Percentiles rank a stretch among this genome's conserved stretches.
phyloP scores from a whole-genome alignment of 176 grass and related monocot species.

The Urochloa ruziziensis region DNA sequence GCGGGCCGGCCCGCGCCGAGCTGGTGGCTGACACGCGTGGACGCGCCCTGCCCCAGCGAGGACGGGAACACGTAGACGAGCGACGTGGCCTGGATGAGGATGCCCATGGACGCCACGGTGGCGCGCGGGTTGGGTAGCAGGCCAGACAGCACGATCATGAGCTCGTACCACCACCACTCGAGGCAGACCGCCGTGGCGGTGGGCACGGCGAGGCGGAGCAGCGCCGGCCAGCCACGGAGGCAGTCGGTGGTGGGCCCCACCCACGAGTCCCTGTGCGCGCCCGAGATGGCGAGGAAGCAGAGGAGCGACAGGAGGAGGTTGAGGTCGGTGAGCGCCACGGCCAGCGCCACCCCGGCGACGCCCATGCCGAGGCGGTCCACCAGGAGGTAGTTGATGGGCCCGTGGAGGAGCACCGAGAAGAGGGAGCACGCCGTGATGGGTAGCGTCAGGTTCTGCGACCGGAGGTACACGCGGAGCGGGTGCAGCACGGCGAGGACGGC shows the following conservation, averaged over 20 bases:
- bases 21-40: conserved; percentile 82
- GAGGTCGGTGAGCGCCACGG: conserved; percentile 82
- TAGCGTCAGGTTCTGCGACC: conserved; percentile 77
- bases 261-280: conserved; percentile 76
- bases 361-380: conserved; percentile 73
- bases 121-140: conserved; percentile 75
- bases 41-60: conserved; percentile 81
- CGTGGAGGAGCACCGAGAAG: conserved; percentile 80
- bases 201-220: conserved; percentile 76
- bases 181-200: conserved; percentile 85
- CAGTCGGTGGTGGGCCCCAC: conserved; percentile 60
- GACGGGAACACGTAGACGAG: conserved; percentile 93
- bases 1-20: conserved; percentile 58
- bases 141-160: conserved; percentile 96
- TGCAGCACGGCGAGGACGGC: conserved; percentile 78
- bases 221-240: conserved; percentile 61
- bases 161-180: conserved; percentile 99
- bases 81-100: conserved; percentile 95
- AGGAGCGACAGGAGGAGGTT: conserved; percentile 81
- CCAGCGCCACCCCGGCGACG: conserved; percentile 79
- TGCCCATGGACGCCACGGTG: conserved; percentile 92
- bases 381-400: conserved; percentile 93
- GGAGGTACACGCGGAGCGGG: conserved; percentile 84
- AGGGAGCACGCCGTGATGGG: conserved; percentile 90
- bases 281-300: conserved; percentile 71